Conservation (phyloP, 148 eudicot species). For the Camellia lanceoleosa region DNA sequence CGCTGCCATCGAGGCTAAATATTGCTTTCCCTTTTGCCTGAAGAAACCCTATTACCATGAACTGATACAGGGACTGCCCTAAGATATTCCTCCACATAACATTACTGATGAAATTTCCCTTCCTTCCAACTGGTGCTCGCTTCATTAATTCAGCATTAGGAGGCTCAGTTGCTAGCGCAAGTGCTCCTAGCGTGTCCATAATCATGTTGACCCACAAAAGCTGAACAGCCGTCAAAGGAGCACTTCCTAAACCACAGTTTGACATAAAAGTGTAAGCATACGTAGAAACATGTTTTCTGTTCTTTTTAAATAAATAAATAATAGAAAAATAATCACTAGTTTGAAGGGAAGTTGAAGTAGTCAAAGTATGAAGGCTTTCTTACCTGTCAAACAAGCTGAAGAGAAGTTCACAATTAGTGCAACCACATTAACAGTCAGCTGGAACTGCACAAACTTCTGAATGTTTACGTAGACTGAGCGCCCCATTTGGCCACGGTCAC, state of each 20-base stretch:
- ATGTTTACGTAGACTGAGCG: conserved; percentile 90
- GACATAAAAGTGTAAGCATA: neutral
- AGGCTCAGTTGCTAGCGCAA: conserved; percentile 92
- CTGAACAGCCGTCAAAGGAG: conserved; percentile 93
- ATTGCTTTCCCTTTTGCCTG: conserved; percentile 59
- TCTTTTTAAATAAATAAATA: neutral
- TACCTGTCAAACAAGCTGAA: conserved; percentile 89
- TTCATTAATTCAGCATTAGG: conserved; percentile 83
- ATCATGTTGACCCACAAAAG: conserved; percentile 97
- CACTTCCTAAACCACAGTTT: conserved; percentile 47
- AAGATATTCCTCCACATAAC: conserved; percentile 95
- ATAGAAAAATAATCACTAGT: neutral
- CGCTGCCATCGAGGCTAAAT: conserved; percentile 46
- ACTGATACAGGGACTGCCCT: conserved; percentile 84
- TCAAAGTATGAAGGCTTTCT: conserved; percentile 15
- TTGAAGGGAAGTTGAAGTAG: neutral
- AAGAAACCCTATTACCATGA: conserved; percentile 67
- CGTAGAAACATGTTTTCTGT: neutral
- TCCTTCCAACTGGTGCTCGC: conserved; percentile 77
- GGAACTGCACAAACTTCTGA: conserved; percentile 93
- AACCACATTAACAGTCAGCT: conserved; percentile 85
- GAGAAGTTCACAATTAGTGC: conserved; percentile 81
- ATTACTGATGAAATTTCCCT: conserved; percentile 68
- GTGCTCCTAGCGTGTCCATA: conserved; percentile 94
- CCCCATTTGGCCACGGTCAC: conserved; percentile 94